Conservation (phyloP, 169 alveolate genomes). For the Hepatocystis sp. region DNA sequence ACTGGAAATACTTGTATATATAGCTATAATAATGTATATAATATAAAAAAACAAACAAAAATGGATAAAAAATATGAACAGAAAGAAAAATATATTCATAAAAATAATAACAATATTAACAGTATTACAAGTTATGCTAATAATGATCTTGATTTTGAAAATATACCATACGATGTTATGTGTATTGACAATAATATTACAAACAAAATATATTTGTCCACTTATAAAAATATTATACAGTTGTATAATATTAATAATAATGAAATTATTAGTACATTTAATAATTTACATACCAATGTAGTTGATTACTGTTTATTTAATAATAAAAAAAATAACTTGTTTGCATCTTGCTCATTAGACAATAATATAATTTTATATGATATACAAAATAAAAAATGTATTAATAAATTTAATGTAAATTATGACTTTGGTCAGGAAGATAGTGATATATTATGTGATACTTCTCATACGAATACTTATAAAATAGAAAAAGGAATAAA, state of each 20-base stretch:
- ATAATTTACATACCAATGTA: conserved; percentile 34
- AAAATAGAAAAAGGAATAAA: conserved; percentile 59
- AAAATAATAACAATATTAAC: too few species aligned
- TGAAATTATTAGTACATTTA: conserved; percentile 20
- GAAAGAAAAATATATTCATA: not conserved
- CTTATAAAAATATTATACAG: conserved; percentile 23
- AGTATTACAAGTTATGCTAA: too few species aligned
- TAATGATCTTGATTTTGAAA: too few species aligned
- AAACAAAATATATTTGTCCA: conserved; percentile 32
- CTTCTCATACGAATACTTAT: too few species aligned
- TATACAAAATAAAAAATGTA: conserved; percentile 33
- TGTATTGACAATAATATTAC: conserved; percentile 50
- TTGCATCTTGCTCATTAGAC: conserved; percentile 67
- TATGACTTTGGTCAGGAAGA: conserved; percentile 30
- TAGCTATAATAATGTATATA: conserved; percentile 48
- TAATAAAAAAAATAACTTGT: conserved; percentile 38
- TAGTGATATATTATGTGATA: too few species aligned
- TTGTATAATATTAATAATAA: conserved; percentile 28
- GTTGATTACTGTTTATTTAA: conserved; percentile 62
- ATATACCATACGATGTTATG: too few species aligned
- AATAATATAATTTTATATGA: conserved; percentile 44
- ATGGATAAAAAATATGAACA: conserved; percentile 8
- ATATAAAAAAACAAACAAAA: conserved; percentile 9
- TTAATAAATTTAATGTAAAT: conserved; percentile 36
- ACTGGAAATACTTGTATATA: conserved; percentile 24